phyloP scores from a whole-genome alignment of 306 rosid species.

The Malus fusca region DNA sequence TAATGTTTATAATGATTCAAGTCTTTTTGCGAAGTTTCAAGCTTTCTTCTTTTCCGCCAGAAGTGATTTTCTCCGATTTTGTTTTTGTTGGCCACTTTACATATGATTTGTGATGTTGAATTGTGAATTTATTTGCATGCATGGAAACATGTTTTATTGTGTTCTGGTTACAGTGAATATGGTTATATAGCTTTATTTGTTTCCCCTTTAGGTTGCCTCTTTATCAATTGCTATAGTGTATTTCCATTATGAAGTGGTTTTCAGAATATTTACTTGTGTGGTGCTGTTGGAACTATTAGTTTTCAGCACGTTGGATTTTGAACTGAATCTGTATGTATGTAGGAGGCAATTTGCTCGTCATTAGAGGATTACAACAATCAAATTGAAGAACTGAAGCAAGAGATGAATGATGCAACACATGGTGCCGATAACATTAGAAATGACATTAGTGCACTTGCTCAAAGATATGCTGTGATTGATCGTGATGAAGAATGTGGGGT shows the following conservation, averaged over 20 bases:
- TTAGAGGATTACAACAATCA: constrained; percentile 98
- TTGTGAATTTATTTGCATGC: not conserved
- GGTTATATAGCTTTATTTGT: no score
- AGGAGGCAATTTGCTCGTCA: constrained; percentile 95
- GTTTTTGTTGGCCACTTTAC: not conserved
- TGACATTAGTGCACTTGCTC: constrained; percentile 97
- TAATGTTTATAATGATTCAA: constrained; percentile 2
- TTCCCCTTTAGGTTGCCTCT: not conserved
- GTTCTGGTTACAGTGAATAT: no score
- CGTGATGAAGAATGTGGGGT: constrained; percentile 98
- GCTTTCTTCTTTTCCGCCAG: not conserved
- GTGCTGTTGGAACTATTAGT: not conserved
- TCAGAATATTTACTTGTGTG: not conserved
- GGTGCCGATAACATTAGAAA: constrained; percentile 96
- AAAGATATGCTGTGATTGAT: constrained; percentile 92
- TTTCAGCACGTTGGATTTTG: not conserved
- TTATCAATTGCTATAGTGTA: not conserved
- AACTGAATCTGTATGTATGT: constrained; percentile 14
- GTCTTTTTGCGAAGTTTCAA: not conserved
- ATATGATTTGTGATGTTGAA: not conserved
- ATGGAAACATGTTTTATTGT: no score
- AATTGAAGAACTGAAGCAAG: constrained; percentile 84
- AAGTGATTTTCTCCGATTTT: not conserved
- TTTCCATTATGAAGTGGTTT: not conserved
- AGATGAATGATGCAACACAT: constrained; percentile 98